These are phyloP conservation scores for Claviceps sp. DNA, from an alignment of 2,329 filamentous ascomycete genomes.

Conservation along the genomic window DNA sequence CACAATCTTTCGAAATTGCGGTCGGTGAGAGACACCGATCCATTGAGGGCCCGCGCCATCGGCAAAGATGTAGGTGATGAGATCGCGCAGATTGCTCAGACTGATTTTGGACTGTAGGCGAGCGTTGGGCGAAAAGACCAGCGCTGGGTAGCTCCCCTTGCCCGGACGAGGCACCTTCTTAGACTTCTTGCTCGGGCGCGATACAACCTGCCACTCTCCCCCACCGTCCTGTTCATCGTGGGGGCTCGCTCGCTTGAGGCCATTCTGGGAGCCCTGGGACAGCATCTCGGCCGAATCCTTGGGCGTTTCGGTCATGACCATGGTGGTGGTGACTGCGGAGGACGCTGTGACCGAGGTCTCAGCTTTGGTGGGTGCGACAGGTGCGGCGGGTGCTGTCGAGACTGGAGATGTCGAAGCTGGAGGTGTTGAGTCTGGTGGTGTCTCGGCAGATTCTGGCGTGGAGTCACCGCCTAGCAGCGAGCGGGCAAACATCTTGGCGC, in stretches of 20 bases:
- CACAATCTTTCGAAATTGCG: slow-evolving; percentile 65
- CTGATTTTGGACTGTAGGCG: slow-evolving; percentile 49
- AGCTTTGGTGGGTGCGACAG: not conserved
- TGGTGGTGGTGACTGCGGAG: slow-evolving; percentile 3
- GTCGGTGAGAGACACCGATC: slow-evolving; percentile 48
- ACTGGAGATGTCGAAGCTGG: not conserved
- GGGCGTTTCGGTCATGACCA: slow-evolving; percentile 5
- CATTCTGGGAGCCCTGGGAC: slow-evolving; percentile 20
- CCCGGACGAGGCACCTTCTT: slow-evolving; percentile 47
- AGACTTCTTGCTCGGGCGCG: slow-evolving; percentile 40
- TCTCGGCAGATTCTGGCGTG: slow-evolving; percentile 1
- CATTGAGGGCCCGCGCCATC: slow-evolving; percentile 53
- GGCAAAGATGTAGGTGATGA: slow-evolving; percentile 54
- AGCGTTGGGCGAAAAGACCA: slow-evolving; percentile 42
- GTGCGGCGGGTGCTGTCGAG: not conserved
- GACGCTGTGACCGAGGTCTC: not conserved
- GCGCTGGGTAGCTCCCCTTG: slow-evolving; percentile 45
- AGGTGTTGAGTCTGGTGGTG: not conserved
- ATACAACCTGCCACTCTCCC: slow-evolving; percentile 42
- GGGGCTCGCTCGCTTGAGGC: slow-evolving; percentile 35
- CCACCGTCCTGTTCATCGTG: slow-evolving; percentile 25
- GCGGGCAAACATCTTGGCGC: slow-evolving; percentile 9
- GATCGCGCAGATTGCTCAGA: slow-evolving; percentile 47
- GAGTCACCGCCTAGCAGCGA: slow-evolving; percentile 5
- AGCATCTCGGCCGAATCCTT: slow-evolving; percentile 7